Evolutionary conservation across 306 rosid species (phyloP).

Genomic region (Amphicarpaea edgeworthii): DNA sequence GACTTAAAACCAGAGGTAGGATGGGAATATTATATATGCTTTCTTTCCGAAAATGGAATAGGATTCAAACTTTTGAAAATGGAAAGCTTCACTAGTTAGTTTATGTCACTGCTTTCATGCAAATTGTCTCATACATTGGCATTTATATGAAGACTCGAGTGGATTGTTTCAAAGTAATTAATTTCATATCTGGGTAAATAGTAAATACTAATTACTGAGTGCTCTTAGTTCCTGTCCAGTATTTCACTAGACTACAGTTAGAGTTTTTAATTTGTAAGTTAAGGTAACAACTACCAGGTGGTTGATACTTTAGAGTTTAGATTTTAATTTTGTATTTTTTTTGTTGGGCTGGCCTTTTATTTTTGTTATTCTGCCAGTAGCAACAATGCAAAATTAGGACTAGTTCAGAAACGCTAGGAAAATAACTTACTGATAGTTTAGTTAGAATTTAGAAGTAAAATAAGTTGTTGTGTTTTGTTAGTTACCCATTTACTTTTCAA

Average conservation of each 20-base stretch:
- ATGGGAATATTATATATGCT: conserved; percentile 15
- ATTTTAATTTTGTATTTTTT: neutral
- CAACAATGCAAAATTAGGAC: neutral
- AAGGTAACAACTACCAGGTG: neutral
- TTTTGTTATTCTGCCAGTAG: conserved; percentile 19
- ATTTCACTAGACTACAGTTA: conserved; percentile 7
- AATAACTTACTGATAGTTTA: neutral
- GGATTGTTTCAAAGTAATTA: neutral
- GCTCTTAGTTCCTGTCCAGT: neutral
- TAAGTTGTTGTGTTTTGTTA: neutral
- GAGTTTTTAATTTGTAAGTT: neutral
- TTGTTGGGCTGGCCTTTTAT: neutral
- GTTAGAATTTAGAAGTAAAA: neutral
- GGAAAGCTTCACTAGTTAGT: neutral
- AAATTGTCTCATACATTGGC: conserved; percentile 2
- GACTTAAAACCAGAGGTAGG: conserved; percentile 76
- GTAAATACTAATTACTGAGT: neutral
- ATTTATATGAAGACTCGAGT: neutral
- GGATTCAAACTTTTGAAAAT: neutral
- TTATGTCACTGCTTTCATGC: neutral
- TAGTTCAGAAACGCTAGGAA: neutral
- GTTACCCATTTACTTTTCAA: neutral
- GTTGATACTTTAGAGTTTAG: conserved; percentile 1
- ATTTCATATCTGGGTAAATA: neutral
- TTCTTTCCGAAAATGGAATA: neutral